Percentiles rank a stretch among this genome's conserved stretches.
Evolutionary conservation across 805 yeast genomes (phyloP).

Genomic region (Myxozyma neotropica): DNA sequence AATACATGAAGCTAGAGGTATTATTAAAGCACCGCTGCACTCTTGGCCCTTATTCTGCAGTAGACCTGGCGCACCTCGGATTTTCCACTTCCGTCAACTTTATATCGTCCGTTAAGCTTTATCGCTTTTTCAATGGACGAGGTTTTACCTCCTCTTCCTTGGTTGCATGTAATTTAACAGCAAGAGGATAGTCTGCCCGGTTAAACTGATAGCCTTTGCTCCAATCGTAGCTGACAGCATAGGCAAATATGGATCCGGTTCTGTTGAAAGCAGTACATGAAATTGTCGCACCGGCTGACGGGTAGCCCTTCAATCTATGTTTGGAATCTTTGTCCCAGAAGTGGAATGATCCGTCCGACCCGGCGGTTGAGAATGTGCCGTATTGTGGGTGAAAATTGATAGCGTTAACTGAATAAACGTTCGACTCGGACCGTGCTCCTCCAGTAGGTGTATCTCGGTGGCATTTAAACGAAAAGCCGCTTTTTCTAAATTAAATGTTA

Average conservation of each 20-base stretch:
- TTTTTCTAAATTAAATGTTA: constrained; percentile 5
- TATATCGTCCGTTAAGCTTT: too few relatives aligned
- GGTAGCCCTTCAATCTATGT: constrained; percentile 81
- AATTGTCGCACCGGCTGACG: constrained; percentile 63
- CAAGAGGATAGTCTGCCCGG: constrained; percentile 71
- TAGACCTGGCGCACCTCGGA: too few relatives aligned
- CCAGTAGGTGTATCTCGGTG: constrained; percentile 74
- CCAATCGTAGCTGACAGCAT: constrained; percentile 95
- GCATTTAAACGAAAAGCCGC: constrained; percentile 82
- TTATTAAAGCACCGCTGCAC: too few relatives aligned
- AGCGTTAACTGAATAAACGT: constrained; percentile 76
- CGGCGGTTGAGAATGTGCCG: constrained; percentile 93
- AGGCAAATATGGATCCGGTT: constrained; percentile 82
- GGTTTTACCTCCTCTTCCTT: constrained; percentile 67
- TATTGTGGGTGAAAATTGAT: constrained; percentile 84
- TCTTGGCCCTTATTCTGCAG: too few relatives aligned
- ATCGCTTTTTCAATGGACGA: constrained; percentile 21
- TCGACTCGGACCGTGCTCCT: constrained; percentile 56
- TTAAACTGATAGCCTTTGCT: constrained; percentile 75
- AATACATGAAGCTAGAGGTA: too few relatives aligned
- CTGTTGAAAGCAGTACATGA: constrained; percentile 80
- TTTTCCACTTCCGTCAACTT: too few relatives aligned
- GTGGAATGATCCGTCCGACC: constrained; percentile 90
- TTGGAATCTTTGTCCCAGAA: constrained; percentile 96
- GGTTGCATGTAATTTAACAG: constrained; percentile 79